Evolutionary conservation across 2,329 filamentous ascomycete species (phyloP).

Genomic region (Tolypocladium guangdongense): DNA sequence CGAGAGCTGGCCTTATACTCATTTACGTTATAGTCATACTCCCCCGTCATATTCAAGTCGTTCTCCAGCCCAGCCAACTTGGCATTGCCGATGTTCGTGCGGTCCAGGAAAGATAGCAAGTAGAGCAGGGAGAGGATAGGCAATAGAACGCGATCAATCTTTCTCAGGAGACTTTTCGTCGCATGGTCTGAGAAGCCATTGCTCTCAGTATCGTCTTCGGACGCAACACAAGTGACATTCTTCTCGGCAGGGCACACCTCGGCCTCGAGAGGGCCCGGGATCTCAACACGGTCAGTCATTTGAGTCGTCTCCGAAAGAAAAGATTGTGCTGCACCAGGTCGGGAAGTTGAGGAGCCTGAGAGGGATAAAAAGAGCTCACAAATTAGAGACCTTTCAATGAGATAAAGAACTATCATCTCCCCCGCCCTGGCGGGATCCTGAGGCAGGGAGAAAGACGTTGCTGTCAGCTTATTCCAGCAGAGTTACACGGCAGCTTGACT

Average conservation of each 20-base stretch:
- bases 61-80: not conserved
- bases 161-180: not conserved
- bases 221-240: not conserved
- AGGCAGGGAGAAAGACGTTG: not conserved
- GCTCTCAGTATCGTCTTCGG: not conserved
- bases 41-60: not conserved
- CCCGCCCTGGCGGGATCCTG: too few relatives aligned
- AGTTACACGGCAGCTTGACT: not conserved
- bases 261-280: not conserved
- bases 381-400: not conserved
- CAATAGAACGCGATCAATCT: not conserved
- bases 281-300: not conserved
- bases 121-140: constrained; percentile 40
- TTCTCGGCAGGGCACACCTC: not conserved
- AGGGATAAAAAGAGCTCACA: not conserved
- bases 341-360: not conserved
- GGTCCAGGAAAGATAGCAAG: constrained; percentile 36
- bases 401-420: not conserved
- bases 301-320: too few relatives aligned
- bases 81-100: constrained; percentile 40
- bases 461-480: not conserved
- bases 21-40: not conserved
- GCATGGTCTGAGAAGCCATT: not conserved
- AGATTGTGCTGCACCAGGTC: too few relatives aligned
- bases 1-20: not conserved